These are phyloP conservation scores for Ceratocystis colombiana DNA, from an alignment of 2,329 filamentous ascomycete species.

Conservation along the genomic window DNA sequence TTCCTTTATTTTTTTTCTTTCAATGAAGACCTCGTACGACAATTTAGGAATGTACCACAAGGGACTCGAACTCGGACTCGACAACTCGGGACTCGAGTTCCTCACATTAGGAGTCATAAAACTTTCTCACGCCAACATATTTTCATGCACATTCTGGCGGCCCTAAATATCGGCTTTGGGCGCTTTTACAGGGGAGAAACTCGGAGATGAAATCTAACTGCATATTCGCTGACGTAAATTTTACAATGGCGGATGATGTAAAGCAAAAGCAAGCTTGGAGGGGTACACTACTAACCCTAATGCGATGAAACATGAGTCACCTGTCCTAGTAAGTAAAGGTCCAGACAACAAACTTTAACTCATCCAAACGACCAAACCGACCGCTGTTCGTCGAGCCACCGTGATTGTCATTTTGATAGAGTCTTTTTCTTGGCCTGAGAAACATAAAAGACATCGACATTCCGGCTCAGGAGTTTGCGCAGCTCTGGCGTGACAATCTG, in stretches of 20 bases:
- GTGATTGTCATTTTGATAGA: slow-evolving; percentile 21
- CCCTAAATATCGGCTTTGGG: background rate
- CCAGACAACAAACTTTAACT: background rate
- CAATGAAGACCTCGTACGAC: background rate
- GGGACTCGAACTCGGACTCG: background rate
- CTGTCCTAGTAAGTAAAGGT: background rate
- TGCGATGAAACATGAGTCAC: background rate
- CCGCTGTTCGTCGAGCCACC: slow-evolving; percentile 18
- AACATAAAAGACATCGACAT: slow-evolving; percentile 36
- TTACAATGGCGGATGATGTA: slow-evolving; percentile 8
- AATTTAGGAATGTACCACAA: slow-evolving; percentile 18
- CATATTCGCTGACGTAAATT: slow-evolving; percentile 16
- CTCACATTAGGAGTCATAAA: background rate
- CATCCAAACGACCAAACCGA: slow-evolving; percentile 22
- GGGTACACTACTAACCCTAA: slow-evolving; percentile 7
- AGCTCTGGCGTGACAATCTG: slow-evolving; percentile 50
- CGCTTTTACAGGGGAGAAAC: slow-evolving; percentile 13
- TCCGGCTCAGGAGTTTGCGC: slow-evolving; percentile 42
- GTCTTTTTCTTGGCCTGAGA: slow-evolving; percentile 28
- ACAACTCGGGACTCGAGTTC: background rate
- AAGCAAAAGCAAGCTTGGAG: background rate
- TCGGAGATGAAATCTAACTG: background rate
- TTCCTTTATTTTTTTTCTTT: too few species aligned
- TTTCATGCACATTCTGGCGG: background rate
- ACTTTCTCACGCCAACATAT: background rate